Evolutionary conservation across 805 yeast species (phyloP).

Genomic region (Blastobotrys mokoenaii): DNA sequence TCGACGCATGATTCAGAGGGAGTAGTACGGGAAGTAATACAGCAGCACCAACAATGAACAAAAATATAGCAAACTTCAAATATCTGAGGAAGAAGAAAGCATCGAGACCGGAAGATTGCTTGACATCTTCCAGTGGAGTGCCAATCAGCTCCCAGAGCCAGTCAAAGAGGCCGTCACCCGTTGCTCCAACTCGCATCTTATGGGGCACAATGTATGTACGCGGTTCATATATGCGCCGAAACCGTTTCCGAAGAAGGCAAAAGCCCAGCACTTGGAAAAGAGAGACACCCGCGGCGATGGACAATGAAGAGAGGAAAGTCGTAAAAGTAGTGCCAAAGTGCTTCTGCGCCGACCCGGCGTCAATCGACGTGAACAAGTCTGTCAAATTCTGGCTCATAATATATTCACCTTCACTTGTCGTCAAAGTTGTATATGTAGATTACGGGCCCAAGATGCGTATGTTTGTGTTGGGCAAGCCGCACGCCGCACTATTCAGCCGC

Average conservation of each 20-base stretch:
- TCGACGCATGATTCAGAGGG: conserved; percentile 52
- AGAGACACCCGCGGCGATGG: conserved; percentile 47
- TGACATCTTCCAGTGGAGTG: conserved; percentile 36
- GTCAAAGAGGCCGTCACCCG: conserved; percentile 35
- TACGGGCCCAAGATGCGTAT: no score
- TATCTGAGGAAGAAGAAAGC: conserved; percentile 66
- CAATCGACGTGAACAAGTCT: background rate
- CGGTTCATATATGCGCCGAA: conserved; percentile 45
- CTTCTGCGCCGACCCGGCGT: conserved; percentile 10
- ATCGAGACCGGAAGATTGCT: conserved; percentile 52
- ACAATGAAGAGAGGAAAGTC: conserved; percentile 47
- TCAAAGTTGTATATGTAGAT: no score
- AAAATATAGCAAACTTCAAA: conserved; percentile 40
- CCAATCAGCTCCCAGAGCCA: conserved; percentile 46
- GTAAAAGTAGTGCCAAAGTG: conserved; percentile 33
- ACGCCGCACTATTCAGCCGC: background rate
- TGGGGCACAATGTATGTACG: conserved; percentile 39
- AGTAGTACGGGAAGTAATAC: conserved; percentile 51
- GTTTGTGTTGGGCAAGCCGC: background rate
- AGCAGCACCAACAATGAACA: conserved; percentile 45
- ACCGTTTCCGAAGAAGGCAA: conserved; percentile 28
- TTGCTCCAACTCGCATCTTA: conserved; percentile 26
- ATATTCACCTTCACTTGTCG: no score
- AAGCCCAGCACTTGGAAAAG: conserved; percentile 38
- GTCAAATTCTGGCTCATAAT: background rate